phyloP scores from a whole-genome alignment of 1,284 basidiomycete species.

The Sutorius eximius region DNA sequence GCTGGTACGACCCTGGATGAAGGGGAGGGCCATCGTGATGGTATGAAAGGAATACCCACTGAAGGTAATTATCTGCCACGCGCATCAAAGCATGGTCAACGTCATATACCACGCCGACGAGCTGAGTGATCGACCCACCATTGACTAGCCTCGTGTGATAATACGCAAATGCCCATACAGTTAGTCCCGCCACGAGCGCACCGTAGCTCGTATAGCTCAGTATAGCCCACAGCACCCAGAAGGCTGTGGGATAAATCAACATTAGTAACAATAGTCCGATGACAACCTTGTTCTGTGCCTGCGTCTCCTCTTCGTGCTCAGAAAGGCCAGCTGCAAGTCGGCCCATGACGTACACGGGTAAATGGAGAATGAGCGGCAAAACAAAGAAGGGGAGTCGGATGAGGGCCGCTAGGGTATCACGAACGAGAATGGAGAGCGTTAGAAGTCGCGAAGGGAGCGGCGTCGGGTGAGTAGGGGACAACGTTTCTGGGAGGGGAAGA shows the following conservation, averaged over 20 bases:
- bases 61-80: slow-evolving; percentile 71
- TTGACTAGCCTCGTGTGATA: slow-evolving; percentile 83
- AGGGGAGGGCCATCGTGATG: slow-evolving; percentile 7
- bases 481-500: slow-evolving; percentile 72
- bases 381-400: slow-evolving; percentile 85
- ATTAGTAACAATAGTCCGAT: slow-evolving; percentile 76
- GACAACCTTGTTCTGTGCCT: slow-evolving; percentile 90
- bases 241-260: slow-evolving; percentile 78
- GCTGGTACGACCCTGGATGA: slow-evolving; percentile 12
- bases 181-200: slow-evolving; percentile 48
- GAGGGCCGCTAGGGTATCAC: slow-evolving; percentile 70
- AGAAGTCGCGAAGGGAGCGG: slow-evolving; percentile 79
- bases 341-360: slow-evolving; percentile 82
- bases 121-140: slow-evolving; percentile 45
- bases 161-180: slow-evolving; percentile 71
- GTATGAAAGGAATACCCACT: slow-evolving; percentile 48
- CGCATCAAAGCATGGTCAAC: slow-evolving; percentile 12
- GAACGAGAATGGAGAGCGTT: slow-evolving; percentile 75
- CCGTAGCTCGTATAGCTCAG: slow-evolving; percentile 66
- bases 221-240: slow-evolving; percentile 79
- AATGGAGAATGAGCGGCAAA: slow-evolving; percentile 78
- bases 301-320: slow-evolving; percentile 88
- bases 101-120: slow-evolving; percentile 22
- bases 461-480: slow-evolving; percentile 73
- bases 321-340: slow-evolving; percentile 71